Percentiles rank a stretch among this genome's conserved stretches.
phyloP scores from a whole-genome alignment of 257 asterid species.

The Hygrophila difformis region DNA sequence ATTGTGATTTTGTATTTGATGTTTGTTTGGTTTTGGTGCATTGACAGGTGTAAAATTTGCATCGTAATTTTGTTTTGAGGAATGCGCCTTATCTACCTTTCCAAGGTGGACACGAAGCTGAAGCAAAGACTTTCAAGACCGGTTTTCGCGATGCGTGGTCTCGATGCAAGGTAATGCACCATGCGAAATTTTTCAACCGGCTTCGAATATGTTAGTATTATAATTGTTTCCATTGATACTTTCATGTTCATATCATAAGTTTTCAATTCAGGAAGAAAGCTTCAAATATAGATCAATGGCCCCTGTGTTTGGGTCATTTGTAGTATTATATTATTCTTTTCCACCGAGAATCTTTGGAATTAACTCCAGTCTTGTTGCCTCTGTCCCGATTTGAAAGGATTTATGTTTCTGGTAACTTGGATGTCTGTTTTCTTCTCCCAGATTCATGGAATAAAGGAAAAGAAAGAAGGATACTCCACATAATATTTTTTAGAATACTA shows the following conservation, averaged over 20 bases:
- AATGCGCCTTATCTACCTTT: slow-evolving; percentile 15
- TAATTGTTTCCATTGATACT: neutral
- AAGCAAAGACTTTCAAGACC: slow-evolving; percentile 27
- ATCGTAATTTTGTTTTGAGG: slow-evolving; percentile 17
- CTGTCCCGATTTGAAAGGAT: too few relatives aligned
- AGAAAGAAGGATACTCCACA: slow-evolving; percentile 1
- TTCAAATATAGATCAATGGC: too few relatives aligned
- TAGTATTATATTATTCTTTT: neutral
- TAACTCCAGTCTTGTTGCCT: too few relatives aligned
- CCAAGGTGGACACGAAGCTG: slow-evolving; percentile 35
- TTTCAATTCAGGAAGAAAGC: too few relatives aligned
- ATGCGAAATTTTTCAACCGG: neutral
- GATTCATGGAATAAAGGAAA: slow-evolving; percentile 34
- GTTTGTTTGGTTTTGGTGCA: slow-evolving; percentile 12
- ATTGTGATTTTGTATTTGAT: neutral
- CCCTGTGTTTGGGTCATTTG: neutral
- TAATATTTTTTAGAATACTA: slow-evolving; percentile 37
- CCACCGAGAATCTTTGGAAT: neutral
- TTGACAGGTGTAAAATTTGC: neutral
- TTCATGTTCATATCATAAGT: neutral
- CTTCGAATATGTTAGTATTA: neutral
- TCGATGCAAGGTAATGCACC: slow-evolving; percentile 28
- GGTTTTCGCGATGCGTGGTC: slow-evolving; percentile 66
- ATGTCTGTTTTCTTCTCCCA: slow-evolving; percentile 21
- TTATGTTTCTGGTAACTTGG: too few relatives aligned